Evolutionary conservation across 768 basidiomycete genomes (phyloP).

Genomic region (Mycena rebaudengoi): DNA sequence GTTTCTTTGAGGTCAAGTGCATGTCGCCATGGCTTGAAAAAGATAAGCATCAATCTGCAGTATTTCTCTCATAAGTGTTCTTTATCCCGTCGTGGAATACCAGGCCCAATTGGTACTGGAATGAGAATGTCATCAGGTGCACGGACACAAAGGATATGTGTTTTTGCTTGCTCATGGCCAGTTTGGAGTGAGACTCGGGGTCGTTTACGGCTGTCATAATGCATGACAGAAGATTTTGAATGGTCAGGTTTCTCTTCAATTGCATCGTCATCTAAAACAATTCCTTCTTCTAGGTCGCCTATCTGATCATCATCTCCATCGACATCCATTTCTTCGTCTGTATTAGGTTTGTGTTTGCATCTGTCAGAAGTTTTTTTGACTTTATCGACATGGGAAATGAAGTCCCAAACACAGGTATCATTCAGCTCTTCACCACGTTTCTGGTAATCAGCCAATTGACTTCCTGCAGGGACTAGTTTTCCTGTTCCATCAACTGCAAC

Average conservation of each 20-base stretch:
- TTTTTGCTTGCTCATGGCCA: neutral
- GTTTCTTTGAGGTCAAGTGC: constrained; percentile 30
- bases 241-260: neutral
- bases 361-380: constrained; percentile 9
- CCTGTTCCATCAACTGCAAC: constrained; percentile 17
- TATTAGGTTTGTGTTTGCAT: neutral
- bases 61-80: constrained; percentile 28
- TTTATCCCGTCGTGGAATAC: constrained; percentile 41
- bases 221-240: neutral
- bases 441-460: constrained; percentile 38
- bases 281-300: neutral
- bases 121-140: constrained; percentile 18
- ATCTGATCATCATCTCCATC: neutral
- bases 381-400: constrained; percentile 32
- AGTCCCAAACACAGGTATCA: constrained; percentile 40
- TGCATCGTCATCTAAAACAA: constrained; percentile 14
- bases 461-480: constrained; percentile 14
- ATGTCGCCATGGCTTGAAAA: constrained; percentile 53
- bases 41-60: constrained; percentile 46
- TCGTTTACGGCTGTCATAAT: neutral
- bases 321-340: neutral
- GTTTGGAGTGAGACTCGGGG: neutral
- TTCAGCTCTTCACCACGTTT: constrained; percentile 20
- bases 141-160: constrained; percentile 28
- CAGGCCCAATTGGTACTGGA: constrained; percentile 45